phyloP scores from a whole-genome alignment of 805 yeast species.

The Deakozyma indianensis region DNA sequence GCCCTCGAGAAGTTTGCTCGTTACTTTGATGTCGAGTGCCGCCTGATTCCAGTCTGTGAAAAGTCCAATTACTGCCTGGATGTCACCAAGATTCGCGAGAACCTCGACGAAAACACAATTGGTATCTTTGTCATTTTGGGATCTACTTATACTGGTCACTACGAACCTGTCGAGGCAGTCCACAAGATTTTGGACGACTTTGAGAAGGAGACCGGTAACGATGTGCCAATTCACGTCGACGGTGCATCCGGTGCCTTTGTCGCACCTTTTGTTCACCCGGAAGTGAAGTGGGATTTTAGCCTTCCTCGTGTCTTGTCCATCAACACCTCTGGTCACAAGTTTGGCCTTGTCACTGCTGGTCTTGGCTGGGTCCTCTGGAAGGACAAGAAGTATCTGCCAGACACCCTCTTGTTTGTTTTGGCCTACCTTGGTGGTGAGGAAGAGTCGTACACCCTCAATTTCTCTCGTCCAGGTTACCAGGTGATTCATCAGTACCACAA shows the following conservation, averaged over 20 bases:
- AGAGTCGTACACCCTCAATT: slow-evolving; percentile 74
- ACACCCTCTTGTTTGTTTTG: slow-evolving; percentile 58
- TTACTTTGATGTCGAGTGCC: slow-evolving; percentile 80
- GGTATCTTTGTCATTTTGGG: slow-evolving; percentile 83
- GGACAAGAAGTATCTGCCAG: slow-evolving; percentile 47
- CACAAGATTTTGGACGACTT: slow-evolving; percentile 51
- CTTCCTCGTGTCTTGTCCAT: slow-evolving; percentile 66
- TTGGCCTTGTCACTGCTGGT: slow-evolving; percentile 83
- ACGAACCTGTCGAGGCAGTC: slow-evolving; percentile 59
- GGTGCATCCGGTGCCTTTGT: slow-evolving; percentile 88
- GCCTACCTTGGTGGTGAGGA: slow-evolving; percentile 81
- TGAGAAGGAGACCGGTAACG: slow-evolving; percentile 49
- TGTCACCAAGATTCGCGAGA: slow-evolving; percentile 39
- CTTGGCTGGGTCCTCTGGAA: slow-evolving; percentile 88
- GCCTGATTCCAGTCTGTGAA: slow-evolving; percentile 53
- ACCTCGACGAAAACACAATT: slow-evolving; percentile 81
- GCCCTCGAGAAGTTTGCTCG: slow-evolving; percentile 90
- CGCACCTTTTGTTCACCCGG: slow-evolving; percentile 72
- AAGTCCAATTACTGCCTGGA: slow-evolving; percentile 54
- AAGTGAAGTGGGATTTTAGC: slow-evolving; percentile 72
- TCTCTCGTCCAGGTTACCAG: slow-evolving; percentile 87
- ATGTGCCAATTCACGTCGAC: slow-evolving; percentile 79
- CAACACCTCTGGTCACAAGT: slow-evolving; percentile 87
- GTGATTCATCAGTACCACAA: slow-evolving; percentile 80
- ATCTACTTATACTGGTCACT: slow-evolving; percentile 86